phyloP scores from a whole-genome alignment of 2,329 filamentous ascomycete species.

The Trichoderma brevicompactum region DNA sequence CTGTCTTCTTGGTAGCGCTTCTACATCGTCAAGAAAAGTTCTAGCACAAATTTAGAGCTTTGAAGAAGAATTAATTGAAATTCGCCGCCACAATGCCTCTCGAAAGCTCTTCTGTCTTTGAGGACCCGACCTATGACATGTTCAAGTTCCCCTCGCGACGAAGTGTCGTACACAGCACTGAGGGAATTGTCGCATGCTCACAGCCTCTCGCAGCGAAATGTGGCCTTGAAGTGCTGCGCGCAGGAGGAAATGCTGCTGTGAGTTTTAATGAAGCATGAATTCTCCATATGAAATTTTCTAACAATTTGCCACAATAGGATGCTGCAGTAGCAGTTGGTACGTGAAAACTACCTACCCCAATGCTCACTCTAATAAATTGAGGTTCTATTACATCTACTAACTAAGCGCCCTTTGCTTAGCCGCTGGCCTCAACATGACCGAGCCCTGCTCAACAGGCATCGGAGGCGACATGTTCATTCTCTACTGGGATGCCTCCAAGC shows the following conservation, averaged over 20 bases:
- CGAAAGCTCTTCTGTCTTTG: conserved; percentile 52
- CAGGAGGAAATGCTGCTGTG: conserved; percentile 92
- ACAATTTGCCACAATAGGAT: conserved; percentile 60
- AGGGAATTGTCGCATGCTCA: conserved; percentile 87
- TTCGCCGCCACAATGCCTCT: conserved; percentile 47
- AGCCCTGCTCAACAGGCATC: conserved; percentile 91
- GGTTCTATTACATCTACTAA: conserved; percentile 8
- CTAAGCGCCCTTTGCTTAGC: conserved; percentile 53
- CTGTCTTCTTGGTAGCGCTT: not conserved
- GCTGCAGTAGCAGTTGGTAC: conserved; percentile 90
- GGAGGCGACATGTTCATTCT: conserved; percentile 98
- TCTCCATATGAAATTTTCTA: not conserved
- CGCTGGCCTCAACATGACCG: conserved; percentile 89
- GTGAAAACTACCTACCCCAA: not conserved
- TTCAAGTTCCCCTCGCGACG: conserved; percentile 75
- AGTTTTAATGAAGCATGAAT: conserved; percentile 39
- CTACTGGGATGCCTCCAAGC: conserved; percentile 82
- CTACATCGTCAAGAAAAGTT: too few species aligned
- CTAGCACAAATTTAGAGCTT: not conserved
- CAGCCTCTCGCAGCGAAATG: conserved; percentile 90
- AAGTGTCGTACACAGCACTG: conserved; percentile 90
- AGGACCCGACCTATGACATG: conserved; percentile 55
- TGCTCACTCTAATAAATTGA: not conserved
- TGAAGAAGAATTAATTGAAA: not conserved
- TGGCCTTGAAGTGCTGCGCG: conserved; percentile 80